phyloP scores from a whole-genome alignment of 2,329 filamentous ascomycete species.

The Aspergillus tamarii region DNA sequence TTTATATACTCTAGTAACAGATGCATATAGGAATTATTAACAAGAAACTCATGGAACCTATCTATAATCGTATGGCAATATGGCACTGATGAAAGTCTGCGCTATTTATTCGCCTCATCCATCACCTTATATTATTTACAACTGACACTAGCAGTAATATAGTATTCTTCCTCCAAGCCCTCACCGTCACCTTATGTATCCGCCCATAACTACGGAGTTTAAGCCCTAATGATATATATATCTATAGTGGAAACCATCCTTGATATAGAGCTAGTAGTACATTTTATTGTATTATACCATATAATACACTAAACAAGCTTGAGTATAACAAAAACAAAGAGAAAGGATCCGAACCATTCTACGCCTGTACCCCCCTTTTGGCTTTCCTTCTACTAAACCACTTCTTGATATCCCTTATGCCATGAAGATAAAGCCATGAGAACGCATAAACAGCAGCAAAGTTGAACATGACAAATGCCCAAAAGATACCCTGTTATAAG shows the following conservation, averaged over 20 bases:
- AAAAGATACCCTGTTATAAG: conserved; percentile 58
- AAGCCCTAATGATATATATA: too few species aligned
- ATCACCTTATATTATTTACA: too few species aligned
- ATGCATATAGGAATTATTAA: background rate
- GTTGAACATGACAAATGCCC: conserved; percentile 67
- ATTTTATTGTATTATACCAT: too few species aligned
- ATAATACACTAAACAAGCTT: too few species aligned
- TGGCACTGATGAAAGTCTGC: background rate
- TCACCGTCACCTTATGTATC: too few species aligned
- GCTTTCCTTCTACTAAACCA: conserved; percentile 34
- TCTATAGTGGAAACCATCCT: too few species aligned
- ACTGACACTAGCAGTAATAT: too few species aligned
- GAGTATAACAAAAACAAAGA: background rate
- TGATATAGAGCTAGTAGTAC: too few species aligned
- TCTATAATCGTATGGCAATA: background rate
- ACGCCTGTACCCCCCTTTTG: background rate
- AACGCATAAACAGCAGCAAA: conserved; percentile 57
- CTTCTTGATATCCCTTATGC: conserved; percentile 33
- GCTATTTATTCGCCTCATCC: too few species aligned
- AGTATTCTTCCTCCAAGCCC: too few species aligned
- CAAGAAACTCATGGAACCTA: background rate
- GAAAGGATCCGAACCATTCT: background rate
- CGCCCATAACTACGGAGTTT: too few species aligned
- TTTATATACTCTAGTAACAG: background rate
- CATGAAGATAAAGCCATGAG: conserved; percentile 58